Evolutionary conservation across 768 basidiomycete species (phyloP).

Genomic region (Phanerodontia chrysosporium): DNA sequence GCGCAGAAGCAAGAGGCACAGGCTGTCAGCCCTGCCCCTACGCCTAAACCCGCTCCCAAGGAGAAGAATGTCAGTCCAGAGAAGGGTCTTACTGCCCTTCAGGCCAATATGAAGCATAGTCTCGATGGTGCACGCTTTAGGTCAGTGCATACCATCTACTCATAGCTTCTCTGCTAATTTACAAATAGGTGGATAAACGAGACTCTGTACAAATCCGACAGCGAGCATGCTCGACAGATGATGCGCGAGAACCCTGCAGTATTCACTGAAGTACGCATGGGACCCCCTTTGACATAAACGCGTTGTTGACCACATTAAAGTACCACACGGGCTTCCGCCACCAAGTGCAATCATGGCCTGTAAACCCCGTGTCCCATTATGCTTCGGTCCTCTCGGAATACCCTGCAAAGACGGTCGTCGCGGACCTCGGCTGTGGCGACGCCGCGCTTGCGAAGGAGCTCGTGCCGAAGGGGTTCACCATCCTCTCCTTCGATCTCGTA

Average conservation of each 20-base stretch:
- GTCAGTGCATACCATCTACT: conserved; percentile 33
- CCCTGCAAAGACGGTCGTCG: conserved; percentile 68
- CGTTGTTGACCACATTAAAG: conserved; percentile 33
- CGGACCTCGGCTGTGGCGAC: conserved; percentile 94
- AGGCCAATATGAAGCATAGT: conserved; percentile 73
- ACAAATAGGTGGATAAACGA: conserved; percentile 81
- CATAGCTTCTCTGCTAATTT: neutral
- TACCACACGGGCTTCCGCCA: conserved; percentile 91
- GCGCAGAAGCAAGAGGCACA: neutral
- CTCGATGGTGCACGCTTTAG: conserved; percentile 86
- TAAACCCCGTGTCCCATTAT: conserved; percentile 87
- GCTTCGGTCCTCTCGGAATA: conserved; percentile 60
- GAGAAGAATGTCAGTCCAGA: conserved; percentile 10
- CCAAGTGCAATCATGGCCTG: conserved; percentile 91
- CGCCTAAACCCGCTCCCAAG: conserved; percentile 3
- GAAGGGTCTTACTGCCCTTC: conserved; percentile 60
- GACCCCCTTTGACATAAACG: neutral
- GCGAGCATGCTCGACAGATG: conserved; percentile 68
- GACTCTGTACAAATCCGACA: conserved; percentile 82
- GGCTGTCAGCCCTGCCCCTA: neutral
- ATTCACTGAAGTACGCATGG: conserved; percentile 68
- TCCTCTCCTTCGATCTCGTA: conserved; percentile 78
- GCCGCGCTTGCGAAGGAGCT: conserved; percentile 80
- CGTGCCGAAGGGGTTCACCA: conserved; percentile 59
- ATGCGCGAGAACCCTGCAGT: conserved; percentile 80